Evolutionary conservation across 768 basidiomycete genomes (phyloP), one percentile per base, ranked within the genome.

Genomic region (Kwoniella bestiolae): DNA sequence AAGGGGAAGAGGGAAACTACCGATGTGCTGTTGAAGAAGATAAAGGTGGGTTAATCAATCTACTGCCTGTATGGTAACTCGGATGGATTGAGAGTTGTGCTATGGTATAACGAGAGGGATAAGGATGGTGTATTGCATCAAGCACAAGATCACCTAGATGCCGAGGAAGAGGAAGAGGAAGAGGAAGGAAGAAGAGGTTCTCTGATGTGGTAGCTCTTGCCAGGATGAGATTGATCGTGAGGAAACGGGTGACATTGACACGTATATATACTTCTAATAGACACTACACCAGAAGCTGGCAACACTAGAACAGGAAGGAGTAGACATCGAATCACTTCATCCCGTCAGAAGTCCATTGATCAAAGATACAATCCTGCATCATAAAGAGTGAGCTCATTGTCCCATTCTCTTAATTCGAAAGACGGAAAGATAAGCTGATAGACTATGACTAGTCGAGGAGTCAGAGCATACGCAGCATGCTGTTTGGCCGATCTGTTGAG

Each of bases 401-500:
- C 26, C 25, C 5, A 5, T 31, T 4, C 28, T 32, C 23, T 1
- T n/a, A n/a, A n/a, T n/a, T n/a, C n/a, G n/a, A n/a, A n/a, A 4
- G 25, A 41, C 29, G 4, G 21, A 18, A 3, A 44, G 29, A 44
- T 26, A 46, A 65, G 65, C 71, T 69, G 61, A 69, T 35, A 29
- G 23, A 18, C 1, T 11, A 14, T 46, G 12, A 5, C 32, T 23
- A 82, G 81, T 80, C 86, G 90, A 46, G 94, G 94, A 26, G 93
- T 99, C 70, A 98, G 96, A 81, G 94, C 94, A 0, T 94, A 91
- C 73, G 87, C 90, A 3, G 93, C 93, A 0, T 95, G 92, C 81
- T 98, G 94, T 82, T 85, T 99, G 38, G 94, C 94, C 1, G 94
- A 99, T 80, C 85, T 98, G 59, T 87, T 99, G 65, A 83, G 93